phyloP scores from a whole-genome alignment of 305 asterid species.

The Salvia sclarea region DNA sequence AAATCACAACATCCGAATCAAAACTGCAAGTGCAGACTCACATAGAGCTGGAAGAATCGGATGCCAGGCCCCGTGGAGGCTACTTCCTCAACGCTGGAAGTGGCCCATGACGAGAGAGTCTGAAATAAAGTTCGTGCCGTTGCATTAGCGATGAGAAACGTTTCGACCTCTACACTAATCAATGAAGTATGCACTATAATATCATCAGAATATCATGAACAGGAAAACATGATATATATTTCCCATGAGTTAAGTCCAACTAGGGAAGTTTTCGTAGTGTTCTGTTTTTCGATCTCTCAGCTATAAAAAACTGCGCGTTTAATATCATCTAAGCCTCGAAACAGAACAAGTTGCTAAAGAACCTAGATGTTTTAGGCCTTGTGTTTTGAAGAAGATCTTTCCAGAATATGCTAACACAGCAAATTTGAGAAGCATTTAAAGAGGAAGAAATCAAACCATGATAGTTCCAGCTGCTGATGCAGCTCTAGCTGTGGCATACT shows the following conservation, averaged over 20 bases:
- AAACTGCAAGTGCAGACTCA: slow-evolving; percentile 37
- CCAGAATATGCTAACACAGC: background rate
- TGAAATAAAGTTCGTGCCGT: slow-evolving; percentile 38
- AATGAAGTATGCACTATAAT: too few species aligned
- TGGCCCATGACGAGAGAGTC: slow-evolving; percentile 96
- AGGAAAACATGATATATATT: background rate
- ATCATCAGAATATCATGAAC: background rate
- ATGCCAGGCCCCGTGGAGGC: slow-evolving; percentile 97
- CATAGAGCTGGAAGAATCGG: slow-evolving; percentile 96
- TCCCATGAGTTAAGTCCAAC: background rate
- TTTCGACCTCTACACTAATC: slow-evolving; percentile 18
- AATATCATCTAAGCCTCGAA: background rate
- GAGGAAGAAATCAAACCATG: slow-evolving; percentile 60
- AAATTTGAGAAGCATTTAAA: background rate
- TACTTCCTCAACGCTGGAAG: slow-evolving; percentile 95
- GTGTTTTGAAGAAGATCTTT: background rate
- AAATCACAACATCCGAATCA: background rate
- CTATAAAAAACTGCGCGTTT: background rate
- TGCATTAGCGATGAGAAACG: slow-evolving; percentile 12
- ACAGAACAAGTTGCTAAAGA: too few species aligned
- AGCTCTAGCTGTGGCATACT: slow-evolving; percentile 95
- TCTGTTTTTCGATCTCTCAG: background rate
- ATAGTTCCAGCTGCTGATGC: slow-evolving; percentile 94
- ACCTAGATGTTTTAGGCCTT: too few species aligned
- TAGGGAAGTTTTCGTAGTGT: background rate